Evolutionary conservation across 148 eudicot genomes (phyloP), one percentile per base, ranked within the genome.

Genomic region (Cornus florida): DNA sequence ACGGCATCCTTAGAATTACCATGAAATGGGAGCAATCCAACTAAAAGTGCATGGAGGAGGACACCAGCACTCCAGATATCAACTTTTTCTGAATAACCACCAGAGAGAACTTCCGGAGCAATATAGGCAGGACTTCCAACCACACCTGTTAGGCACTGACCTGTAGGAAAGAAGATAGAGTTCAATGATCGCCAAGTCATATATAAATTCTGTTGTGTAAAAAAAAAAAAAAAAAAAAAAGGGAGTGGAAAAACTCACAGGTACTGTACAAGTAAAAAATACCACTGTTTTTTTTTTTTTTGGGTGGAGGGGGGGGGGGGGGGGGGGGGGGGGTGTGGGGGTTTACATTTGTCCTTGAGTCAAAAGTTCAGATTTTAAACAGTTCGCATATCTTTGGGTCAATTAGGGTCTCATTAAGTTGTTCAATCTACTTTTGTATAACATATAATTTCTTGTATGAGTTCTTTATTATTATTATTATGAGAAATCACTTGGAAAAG

Each of bases 21-120:
- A 68, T 83, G 86, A 85, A 86, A 89, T 67, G 91, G 91, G 33
- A 83, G 83, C 65, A 81, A 68, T 69, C 91, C 89, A 77, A 82
- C 76, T 76, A 86, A 69, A 69, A 86, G 88, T 19, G 89, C 86
- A 73, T 89, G 82, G 67, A 89, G 88, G 33, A 86, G 85, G 57
- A 89, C 89, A 28, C 89, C 91, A 76, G 89, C 88, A 81, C 89
- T 87, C 91, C 91, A 89, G 48, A 89, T 81, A 81, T 89, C 91
- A 75, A 89, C 91, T 75, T 89, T 89, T 67, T 85, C 87, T 46
- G 89, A 81, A 79, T 89, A 89, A 71, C 81, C 82, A 67, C 91
- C 91, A 3, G 69, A 70, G 72, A 89, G 72, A 69, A 89, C 85
- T 79, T 89, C 91, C 4, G 91, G 91, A 38, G 91, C 91, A 83